Conservation (phyloP, 768 basidiomycete species). For the Psilocybe tampanensis region DNA sequence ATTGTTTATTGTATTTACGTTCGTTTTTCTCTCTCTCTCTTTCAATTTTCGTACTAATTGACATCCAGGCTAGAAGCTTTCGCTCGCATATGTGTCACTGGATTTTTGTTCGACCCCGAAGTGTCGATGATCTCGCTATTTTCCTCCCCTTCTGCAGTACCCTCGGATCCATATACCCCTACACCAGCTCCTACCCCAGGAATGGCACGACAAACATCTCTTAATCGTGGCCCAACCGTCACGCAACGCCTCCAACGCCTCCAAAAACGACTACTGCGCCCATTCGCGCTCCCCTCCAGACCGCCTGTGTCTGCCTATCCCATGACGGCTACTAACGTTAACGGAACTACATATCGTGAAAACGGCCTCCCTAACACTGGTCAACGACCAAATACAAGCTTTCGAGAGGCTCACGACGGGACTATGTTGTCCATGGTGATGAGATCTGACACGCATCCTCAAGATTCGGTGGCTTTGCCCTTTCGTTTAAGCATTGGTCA, state of each 20-base stretch:
- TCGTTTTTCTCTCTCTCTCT: slow-evolving; percentile 30
- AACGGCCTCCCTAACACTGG: slow-evolving; percentile 28
- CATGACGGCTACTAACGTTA: slow-evolving; percentile 9
- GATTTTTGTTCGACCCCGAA: slow-evolving; percentile 86
- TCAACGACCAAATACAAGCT: slow-evolving; percentile 37
- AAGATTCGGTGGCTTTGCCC: slow-evolving; percentile 55
- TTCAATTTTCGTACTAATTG: not conserved
- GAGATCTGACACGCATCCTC: slow-evolving; percentile 35
- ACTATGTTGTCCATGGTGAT: slow-evolving; percentile 54
- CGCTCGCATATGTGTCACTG: slow-evolving; percentile 88
- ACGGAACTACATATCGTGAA: slow-evolving; percentile 19
- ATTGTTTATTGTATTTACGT: slow-evolving; percentile 88
- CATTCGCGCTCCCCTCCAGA: slow-evolving; percentile 49
- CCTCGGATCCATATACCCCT: slow-evolving; percentile 31
- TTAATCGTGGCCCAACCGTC: slow-evolving; percentile 47
- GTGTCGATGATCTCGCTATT: slow-evolving; percentile 55
- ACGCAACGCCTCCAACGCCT: slow-evolving; percentile 47
- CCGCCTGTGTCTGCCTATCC: slow-evolving; percentile 30
- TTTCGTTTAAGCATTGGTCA: slow-evolving; percentile 63
- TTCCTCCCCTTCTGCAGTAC: slow-evolving; percentile 35
- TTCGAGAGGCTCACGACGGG: slow-evolving; percentile 47
- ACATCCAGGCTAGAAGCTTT: slow-evolving; percentile 74
- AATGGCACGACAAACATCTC: slow-evolving; percentile 36
- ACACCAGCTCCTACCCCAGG: slow-evolving; percentile 30
- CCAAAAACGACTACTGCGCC: slow-evolving; percentile 50